Base-by-base conservation (phyloP, 306 rosid genomes). In the Ormosia emarginata region DNA sequence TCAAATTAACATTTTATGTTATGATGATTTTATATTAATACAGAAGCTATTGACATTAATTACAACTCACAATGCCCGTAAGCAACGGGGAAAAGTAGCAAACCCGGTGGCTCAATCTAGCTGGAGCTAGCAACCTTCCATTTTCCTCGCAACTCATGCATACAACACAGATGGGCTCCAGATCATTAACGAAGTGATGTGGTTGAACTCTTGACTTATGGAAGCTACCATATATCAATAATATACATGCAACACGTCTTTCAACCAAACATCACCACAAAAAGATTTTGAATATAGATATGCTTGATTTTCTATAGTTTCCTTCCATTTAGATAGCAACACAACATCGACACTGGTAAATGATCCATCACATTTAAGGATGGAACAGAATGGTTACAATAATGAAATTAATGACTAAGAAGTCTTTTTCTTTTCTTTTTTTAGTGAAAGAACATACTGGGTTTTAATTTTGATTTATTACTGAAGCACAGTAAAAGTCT, bases 141-240 rank as follows among this genome's bases (percentile, higher is more conserved):
- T 33, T 75, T 29, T 13, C 3, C 50, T 59, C 5, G 79, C 53
- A 75, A 74, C 70, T 41, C 36, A 41, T 75, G 43, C 50, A 75
- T 75, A 55, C 49, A 80, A 30, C 30, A 36, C 75, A 83, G 73
- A 74, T 76, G 75, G 85, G 83, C 46, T 66, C 87, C 85, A 79
- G 58, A 59, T 74, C 82, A 81, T 78, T 81, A 10, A 79, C 18
- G 0, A 24, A 0, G 7, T 29, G 44, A 30, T 71, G 68, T 40
- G 29, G 11, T 58, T 50, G 8, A 67, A 64, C 59, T 3, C 39
- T 57, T 62, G 36, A 44, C 40, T 6, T 30, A 13, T 30, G 62
- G 49, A 52, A 46, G 58, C 47, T 52, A 43, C 36, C 29, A 55
- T 18, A 18, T 49, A 47, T 24, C 75, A 24, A 24, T 24, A 43